Evolutionary conservation across 192 early-diverging fungal genomes (phyloP).

Genomic region (Backusella westeae): DNA sequence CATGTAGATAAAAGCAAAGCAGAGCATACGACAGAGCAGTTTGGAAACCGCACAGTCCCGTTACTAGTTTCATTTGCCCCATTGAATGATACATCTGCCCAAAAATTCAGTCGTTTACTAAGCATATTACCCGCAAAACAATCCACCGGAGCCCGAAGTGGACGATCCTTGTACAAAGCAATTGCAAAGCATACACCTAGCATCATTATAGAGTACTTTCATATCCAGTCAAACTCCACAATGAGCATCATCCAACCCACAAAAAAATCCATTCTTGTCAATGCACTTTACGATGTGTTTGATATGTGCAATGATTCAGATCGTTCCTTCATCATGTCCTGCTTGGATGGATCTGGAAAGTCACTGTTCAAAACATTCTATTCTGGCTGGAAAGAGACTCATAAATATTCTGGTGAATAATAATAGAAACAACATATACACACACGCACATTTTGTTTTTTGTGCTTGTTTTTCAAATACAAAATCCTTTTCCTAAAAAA

Average conservation of each 20-base stretch:
- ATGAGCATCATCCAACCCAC: constrained; percentile 39
- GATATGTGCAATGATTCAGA: constrained; percentile 67
- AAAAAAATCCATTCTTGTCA: constrained; percentile 46
- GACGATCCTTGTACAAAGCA: constrained; percentile 14
- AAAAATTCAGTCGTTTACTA: constrained; percentile 18
- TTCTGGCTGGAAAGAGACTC: constrained; percentile 45
- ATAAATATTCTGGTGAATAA: constrained; percentile 58
- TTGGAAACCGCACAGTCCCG: constrained; percentile 12
- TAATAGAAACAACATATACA: background rate
- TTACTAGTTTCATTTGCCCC: constrained; percentile 35
- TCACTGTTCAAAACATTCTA: constrained; percentile 49
- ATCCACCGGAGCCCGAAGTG: background rate
- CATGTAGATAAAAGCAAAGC: constrained; percentile 9
- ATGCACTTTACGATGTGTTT: constrained; percentile 58
- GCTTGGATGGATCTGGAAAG: constrained; percentile 54
- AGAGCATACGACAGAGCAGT: background rate
- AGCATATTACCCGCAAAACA: constrained; percentile 12
- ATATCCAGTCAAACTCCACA: constrained; percentile 51
- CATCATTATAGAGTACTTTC: constrained; percentile 53
- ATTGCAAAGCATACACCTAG: constrained; percentile 52
- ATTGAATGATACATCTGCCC: constrained; percentile 25
- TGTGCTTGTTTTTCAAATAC: too few relatives aligned
- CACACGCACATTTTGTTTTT: background rate
- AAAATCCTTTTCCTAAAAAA: too few relatives aligned
- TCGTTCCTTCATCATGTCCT: constrained; percentile 61